Conservation (phyloP, 805 yeast genomes). For the Candida manassasensis region DNA sequence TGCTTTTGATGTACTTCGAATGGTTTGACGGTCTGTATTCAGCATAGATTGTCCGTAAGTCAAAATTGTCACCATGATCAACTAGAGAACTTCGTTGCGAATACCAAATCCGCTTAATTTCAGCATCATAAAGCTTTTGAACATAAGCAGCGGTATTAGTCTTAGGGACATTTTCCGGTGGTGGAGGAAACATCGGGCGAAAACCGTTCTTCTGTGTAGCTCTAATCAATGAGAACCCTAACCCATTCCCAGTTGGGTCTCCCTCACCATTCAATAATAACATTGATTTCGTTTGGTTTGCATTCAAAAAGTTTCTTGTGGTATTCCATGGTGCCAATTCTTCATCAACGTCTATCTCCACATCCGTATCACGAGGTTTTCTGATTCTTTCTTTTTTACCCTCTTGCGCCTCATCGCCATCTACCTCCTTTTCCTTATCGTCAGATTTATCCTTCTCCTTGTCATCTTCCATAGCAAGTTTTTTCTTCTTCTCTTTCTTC, state of each 20-base stretch:
- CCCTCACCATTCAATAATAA: constrained; percentile 91
- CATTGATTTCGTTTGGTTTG: constrained; percentile 97
- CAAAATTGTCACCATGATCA: constrained; percentile 33
- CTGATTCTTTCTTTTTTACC: constrained; percentile 27
- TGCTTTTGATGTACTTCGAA: constrained; percentile 25
- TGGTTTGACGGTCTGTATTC: constrained; percentile 37
- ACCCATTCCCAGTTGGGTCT: constrained; percentile 88
- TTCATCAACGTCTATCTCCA: constrained; percentile 65
- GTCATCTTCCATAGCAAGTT: constrained; percentile 37
- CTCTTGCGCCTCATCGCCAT: constrained; percentile 13
- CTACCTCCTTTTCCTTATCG: constrained; percentile 24
- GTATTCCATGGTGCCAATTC: constrained; percentile 92
- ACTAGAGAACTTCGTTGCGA: constrained; percentile 63
- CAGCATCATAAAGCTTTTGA: constrained; percentile 89
- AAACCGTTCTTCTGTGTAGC: constrained; percentile 97
- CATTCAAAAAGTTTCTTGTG: constrained; percentile 85
- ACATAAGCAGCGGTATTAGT: constrained; percentile 49
- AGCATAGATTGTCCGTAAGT: constrained; percentile 30
- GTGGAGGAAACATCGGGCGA: constrained; percentile 33
- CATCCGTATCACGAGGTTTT: constrained; percentile 24
- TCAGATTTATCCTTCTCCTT: constrained; percentile 27
- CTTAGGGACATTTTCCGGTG: constrained; percentile 35
- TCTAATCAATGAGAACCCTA: constrained; percentile 80
- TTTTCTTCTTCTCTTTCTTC: constrained; percentile 28
- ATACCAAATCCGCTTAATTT: constrained; percentile 85